Base-by-base conservation (phyloP, 1,284 basidiomycete genomes). In the Vanrija humicola region DNA sequence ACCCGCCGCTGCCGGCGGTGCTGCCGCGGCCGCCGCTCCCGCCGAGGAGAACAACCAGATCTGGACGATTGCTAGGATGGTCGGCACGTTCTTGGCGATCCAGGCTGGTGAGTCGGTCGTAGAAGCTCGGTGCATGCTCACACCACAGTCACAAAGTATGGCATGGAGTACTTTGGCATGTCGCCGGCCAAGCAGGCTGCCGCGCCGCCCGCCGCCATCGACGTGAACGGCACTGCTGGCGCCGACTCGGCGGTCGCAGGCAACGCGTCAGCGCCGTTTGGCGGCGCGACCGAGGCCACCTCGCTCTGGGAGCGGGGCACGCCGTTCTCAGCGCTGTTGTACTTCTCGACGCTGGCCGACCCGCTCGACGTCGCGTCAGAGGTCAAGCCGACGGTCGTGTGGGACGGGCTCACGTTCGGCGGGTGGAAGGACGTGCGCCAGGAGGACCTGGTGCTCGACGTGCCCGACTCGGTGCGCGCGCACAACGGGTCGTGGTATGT, bases 391-490 rank as follows among this genome's bases (percentile, higher is more conserved):
- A 39, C 64, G 10, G 72, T 65, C 72, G 59, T 57, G 10, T 96
- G 91, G 89, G 79, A 86, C 43, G 87, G 88, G 63, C 83, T 97
- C 48, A 87, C 85, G 0, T 92, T 86, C 65, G 90, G 90, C 38
- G 82, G 90, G 65, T 93, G 85, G 83, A 83, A 82, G 43, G 87
- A 91, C 52, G 74, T 81, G 29, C 79, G 87, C 48, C 80, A 80
- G 6, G 82, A 82, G 54, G 82, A 89, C 49, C 82, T 86, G 52
- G 78, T 86, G 50, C 78, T 95, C 44, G 79, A 84, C 21, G 80
- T 96, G 39, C 92, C 93, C 0, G 74, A 92, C 86, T 81, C 79
- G 45, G 93, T 95, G 6, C 54, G 65, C 43, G 79, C 87, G 65
- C 80, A 82, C 56, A 96, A 96, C 69, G 78, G 66, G 1, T 87